These are phyloP conservation scores for Vairimorpha apis DNA, from an alignment of 371 early-diverging fungal species.

Conservation along the genomic window DNA sequence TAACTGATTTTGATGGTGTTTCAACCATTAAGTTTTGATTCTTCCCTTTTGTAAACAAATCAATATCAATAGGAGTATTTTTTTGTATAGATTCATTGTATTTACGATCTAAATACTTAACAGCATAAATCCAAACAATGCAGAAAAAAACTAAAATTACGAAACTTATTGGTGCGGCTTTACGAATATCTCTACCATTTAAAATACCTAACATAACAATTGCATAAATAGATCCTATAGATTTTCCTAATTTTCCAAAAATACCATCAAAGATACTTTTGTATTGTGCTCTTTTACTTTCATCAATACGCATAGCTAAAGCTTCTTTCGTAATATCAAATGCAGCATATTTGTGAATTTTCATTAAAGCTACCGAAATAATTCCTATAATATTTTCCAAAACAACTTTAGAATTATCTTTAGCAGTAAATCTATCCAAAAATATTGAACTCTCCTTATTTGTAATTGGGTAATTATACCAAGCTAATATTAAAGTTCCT, in stretches of 20 bases:
- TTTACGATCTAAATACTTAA: constrained; percentile 32
- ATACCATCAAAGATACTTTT: constrained; percentile 63
- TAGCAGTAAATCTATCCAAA: background rate
- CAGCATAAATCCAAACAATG: constrained; percentile 21
- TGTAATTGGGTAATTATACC: constrained; percentile 28
- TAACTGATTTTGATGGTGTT: background rate
- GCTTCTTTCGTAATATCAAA: constrained; percentile 64
- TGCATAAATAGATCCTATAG: constrained; percentile 52
- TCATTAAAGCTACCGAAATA: constrained; percentile 33
- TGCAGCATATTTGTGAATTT: constrained; percentile 62
- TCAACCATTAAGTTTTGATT: background rate
- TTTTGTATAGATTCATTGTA: constrained; percentile 36
- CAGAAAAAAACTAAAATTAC: constrained; percentile 10
- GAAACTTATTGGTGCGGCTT: constrained; percentile 23
- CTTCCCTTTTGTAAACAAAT: constrained; percentile 19
- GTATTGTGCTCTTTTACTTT: constrained; percentile 44
- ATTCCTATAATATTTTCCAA: constrained; percentile 15
- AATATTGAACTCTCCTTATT: background rate
- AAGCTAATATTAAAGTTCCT: constrained; percentile 27
- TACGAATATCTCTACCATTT: constrained; percentile 9
- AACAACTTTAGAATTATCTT: background rate
- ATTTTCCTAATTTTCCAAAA: constrained; percentile 62
- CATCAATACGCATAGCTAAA: constrained; percentile 59
- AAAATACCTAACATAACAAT: constrained; percentile 24
- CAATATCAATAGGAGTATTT: constrained; percentile 24